Evolutionary conservation across 2,329 filamentous ascomycete species (phyloP).

Genomic region (Pseudocercospora vitis): DNA sequence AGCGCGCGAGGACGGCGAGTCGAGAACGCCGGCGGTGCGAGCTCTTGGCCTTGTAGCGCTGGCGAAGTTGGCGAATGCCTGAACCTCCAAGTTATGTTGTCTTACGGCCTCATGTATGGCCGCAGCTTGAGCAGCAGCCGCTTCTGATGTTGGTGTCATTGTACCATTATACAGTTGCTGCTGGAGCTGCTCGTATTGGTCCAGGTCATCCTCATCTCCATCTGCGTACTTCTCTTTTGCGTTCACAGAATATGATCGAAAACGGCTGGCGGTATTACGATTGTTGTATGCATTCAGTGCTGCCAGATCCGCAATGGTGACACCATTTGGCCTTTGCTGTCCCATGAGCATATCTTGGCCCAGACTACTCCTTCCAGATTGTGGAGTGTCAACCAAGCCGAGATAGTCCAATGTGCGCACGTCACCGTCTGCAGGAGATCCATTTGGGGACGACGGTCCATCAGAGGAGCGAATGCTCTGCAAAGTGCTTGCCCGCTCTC

Average conservation of each 20-base stretch:
- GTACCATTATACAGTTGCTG: constrained; percentile 59
- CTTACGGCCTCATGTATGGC: constrained; percentile 72
- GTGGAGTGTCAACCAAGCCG: constrained; percentile 88
- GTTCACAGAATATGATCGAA: constrained; percentile 97
- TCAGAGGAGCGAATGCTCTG: constrained; percentile 87
- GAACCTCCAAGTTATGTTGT: constrained; percentile 89
- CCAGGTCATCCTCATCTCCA: constrained; percentile 63
- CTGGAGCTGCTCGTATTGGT: constrained; percentile 55
- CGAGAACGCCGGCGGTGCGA: constrained; percentile 85
- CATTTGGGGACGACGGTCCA: constrained; percentile 80
- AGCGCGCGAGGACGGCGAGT: constrained; percentile 67
- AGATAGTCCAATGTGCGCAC: constrained; percentile 94
- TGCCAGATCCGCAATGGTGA: constrained; percentile 70
- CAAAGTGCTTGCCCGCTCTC: constrained; percentile 83
- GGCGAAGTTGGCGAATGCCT: constrained; percentile 84
- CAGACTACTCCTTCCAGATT: constrained; percentile 72
- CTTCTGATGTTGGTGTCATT: constrained; percentile 59
- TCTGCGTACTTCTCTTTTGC: constrained; percentile 97
- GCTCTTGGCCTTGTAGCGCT: constrained; percentile 81
- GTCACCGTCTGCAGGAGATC: constrained; percentile 81
- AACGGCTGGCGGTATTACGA: constrained; percentile 73
- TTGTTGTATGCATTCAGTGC: constrained; percentile 75
- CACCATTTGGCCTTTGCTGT: constrained; percentile 50
- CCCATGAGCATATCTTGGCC: constrained; percentile 58
- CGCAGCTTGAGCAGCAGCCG: constrained; percentile 58